Conservation (phyloP, 1,284 basidiomycete genomes). For the Moesziomyces parantarcticus region DNA sequence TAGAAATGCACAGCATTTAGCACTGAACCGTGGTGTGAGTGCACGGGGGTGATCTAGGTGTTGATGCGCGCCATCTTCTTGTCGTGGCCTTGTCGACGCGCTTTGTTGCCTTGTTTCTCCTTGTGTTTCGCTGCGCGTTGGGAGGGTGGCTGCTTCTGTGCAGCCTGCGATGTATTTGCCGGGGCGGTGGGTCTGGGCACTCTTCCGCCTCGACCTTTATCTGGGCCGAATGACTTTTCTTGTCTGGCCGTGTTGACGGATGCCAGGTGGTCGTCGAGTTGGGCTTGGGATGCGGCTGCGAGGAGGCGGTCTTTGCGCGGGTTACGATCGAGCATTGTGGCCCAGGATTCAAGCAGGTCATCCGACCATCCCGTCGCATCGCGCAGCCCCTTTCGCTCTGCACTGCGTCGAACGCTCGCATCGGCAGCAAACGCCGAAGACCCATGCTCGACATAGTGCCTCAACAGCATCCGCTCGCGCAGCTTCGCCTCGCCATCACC, state of each 20-base stretch:
- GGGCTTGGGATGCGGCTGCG: constrained; percentile 39
- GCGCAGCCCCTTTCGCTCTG: constrained; percentile 17
- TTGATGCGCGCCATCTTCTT: constrained; percentile 46
- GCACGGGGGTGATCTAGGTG: too few species aligned
- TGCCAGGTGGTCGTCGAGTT: constrained; percentile 19
- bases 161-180: background rate
- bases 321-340: constrained; percentile 54
- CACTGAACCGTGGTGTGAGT: background rate
- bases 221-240: constrained; percentile 32
- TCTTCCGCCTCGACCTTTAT: constrained; percentile 47
- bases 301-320: constrained; percentile 50
- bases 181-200: constrained; percentile 3
- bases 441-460: constrained; percentile 34
- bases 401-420: constrained; percentile 20
- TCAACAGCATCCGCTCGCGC: constrained; percentile 37
- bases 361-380: constrained; percentile 44
- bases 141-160: background rate
- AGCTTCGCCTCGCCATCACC: constrained; percentile 11
- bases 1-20: too few species aligned
- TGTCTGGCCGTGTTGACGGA: background rate
- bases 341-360: constrained; percentile 57
- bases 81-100: constrained; percentile 37
- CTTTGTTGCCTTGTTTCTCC: constrained; percentile 51
- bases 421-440: constrained; percentile 27
- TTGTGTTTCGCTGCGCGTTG: constrained; percentile 42